Evolutionary conservation across 495 filamentous ascomycete genomes (phyloP), one percentile per base, ranked within the genome.

Genomic region (Aspergillus taichungensis): DNA sequence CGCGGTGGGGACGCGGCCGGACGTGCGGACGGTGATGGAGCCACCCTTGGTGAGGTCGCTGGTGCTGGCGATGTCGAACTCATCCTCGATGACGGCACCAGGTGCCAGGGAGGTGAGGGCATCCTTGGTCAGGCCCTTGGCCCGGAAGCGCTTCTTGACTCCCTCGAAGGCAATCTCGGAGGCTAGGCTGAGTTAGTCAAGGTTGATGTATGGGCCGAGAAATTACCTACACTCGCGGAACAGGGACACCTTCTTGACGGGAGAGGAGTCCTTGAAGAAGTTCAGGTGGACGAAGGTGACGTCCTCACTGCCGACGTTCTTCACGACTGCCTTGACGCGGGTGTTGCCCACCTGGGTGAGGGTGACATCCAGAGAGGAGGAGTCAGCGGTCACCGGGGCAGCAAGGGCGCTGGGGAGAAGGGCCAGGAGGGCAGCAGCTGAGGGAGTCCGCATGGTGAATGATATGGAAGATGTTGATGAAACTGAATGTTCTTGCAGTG

Each of bases 201-300:
- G 6, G 11, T 3, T 11, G 13, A 10, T 8, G 14, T 10, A 13
- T 24, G 6, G 9, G 6, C 1, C 33, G 11, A 12, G 9, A 27
- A 5, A 11, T 27, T 30, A 67, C 63, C 53, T 67, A 75, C 76
- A 60, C 41, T 72, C 63, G 42, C 71, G 65, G 59, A 64, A 80
- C 34, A 84, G 63, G 11, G 56, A 54, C 30, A 82, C 71, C 68
- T 84, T 84, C 66, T 84, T 69, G 6, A 83, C 75, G 0, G 79
- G 70, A 6, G 66, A 63, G 27, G 56, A 56, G 44, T 83, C 79
- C 13, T 78, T 61, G 63, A 85, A 75, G 45, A 78, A 79, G 40
- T 82, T 82, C 28, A 75, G 69, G 55, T 77, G 79, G 45, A 85
- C 67, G 36, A 83, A 60, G 47, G 75, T 79, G 28, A 85, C 57